Evolutionary conservation across 2,329 filamentous ascomycete genomes (phyloP), one percentile per base, ranked within the genome.

Genomic region (Colletotrichum magnum): DNA sequence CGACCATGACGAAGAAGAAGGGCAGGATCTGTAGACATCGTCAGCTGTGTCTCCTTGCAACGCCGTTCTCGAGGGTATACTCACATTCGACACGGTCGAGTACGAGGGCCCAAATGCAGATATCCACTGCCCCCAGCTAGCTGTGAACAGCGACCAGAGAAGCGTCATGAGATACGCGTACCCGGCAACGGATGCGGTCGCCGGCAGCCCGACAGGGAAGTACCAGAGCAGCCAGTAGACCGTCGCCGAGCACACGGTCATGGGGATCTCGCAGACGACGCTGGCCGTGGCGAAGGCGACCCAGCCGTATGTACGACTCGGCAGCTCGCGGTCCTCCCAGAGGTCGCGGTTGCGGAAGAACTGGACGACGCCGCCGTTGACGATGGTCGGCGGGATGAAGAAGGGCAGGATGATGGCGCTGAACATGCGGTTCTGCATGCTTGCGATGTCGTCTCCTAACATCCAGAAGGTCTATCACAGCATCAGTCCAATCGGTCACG

Each of bases 51-150:
- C 15, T 10, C 15, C 5, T 18, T 18, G 43, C 47, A 1, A 50
- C 6, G n/a, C 47, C 16, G 2, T 6, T 9, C 21, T 7, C 12
- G 50, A 24, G 16, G 6, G 12, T 43, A 0, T 5, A 77, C 81
- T 80, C 70, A 80, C 81, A 75, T 95, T 94, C 51, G 89, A 89
- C 72, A 95, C 94, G 71, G 94, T 92, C 0, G 92, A 93, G 80
- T 94, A 94, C 48, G 86, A 90, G 0, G 93, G 93, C 0, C 93
- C 92, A 78, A 94, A 94, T 0, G 94, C 93, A 71, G 90, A 93
- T 73, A 96, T 94, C 92, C 92, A 95, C 77, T 94, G 93, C 21
- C 92, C 94, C 93, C 91, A 95, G 73, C 85, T 90, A 39, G 87
- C 87, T 77, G 90, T 88, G 85, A 94, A 95, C 7, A 95, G 79